Evolutionary conservation across 108 stramenopile genomes (phyloP), one percentile per base, ranked within the genome.

Genomic region (Tribonema minus): DNA sequence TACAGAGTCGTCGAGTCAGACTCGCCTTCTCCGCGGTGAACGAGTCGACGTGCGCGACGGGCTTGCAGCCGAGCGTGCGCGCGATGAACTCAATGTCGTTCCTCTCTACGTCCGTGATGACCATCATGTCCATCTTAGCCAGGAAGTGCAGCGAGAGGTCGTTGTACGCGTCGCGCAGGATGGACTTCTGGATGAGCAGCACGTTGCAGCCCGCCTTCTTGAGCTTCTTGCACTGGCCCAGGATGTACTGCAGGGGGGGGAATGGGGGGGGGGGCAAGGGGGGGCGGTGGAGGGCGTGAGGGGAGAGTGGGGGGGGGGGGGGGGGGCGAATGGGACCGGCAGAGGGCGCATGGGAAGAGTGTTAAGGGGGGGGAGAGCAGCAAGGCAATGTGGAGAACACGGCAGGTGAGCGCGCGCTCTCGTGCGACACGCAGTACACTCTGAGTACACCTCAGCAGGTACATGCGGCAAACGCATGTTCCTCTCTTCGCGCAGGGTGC

Each of bases 111-210:
- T 99, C 96, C 1, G 96, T 96, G 32, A 99, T 94, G 5, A 98
- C 96, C 87, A 99, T 87, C 85, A 99, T 98, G 30, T 90, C 95
- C 95, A 99, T 96, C 84, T 95, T 97, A 75, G 95, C 97, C 73
- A 99, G 86, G 84, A 98, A 98, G 78, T 98, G 98, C 58, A 99
- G 86, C 63, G 90, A 91, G 46, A 98, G 85, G 89, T 99, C 98
- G 78, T 98, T 99, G 93, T 97, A 97, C 66, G 98, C 98, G 88
- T 99, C 98, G 32, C 98, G 87, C 25, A 99, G 88, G 59, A 99
- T 98, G 34, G 89, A 89, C 82, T 99, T 99, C 89, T 99, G 98
- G 67, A 99, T 92, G 64, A 99, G 87, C 2, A 99, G 84, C 12
- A 99, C 98, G 70, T 96, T 99, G 88, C 91, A 91, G 20, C 98